Conservation (phyloP, 805 yeast species). For the Candida tallmaniae region DNA sequence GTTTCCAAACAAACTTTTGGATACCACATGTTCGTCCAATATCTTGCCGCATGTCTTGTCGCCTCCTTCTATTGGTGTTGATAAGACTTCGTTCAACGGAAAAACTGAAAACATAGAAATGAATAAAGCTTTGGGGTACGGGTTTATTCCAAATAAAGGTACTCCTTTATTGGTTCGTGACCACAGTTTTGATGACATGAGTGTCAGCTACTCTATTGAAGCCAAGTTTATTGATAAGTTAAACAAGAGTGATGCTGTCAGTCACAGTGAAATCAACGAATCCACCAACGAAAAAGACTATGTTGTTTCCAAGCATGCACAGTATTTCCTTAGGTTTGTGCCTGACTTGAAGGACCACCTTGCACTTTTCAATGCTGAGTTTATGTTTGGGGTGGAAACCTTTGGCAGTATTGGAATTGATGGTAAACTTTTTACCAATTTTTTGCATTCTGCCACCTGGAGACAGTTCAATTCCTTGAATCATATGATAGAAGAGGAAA, state of each 20-base stretch:
- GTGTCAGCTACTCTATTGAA: conserved; percentile 49
- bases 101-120: conserved; percentile 30
- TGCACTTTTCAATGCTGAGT: conserved; percentile 20
- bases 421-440: conserved; percentile 26
- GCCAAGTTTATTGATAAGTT: conserved; percentile 50
- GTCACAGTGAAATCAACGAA: conserved; percentile 34
- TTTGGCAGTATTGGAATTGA: conserved; percentile 30
- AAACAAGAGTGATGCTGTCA: conserved; percentile 25
- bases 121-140: conserved; percentile 49
- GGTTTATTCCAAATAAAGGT: conserved; percentile 45
- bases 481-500: conserved; percentile 31
- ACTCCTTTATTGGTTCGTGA: conserved; percentile 52
- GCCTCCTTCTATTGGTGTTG: conserved; percentile 42
- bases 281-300: conserved; percentile 29
- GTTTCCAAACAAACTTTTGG: conserved; percentile 51
- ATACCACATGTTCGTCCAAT: conserved; percentile 47
- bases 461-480: conserved; percentile 23
- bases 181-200: conserved; percentile 37
- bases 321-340: conserved; percentile 35
- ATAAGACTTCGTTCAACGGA: conserved; percentile 31
- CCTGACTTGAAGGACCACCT: conserved; percentile 33
- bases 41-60: conserved; percentile 35
- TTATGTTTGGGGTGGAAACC: conserved; percentile 23
- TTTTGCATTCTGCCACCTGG: conserved; percentile 29
- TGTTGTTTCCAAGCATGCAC: conserved; percentile 31